These are phyloP conservation scores for Colletotrichum cereale DNA, from an alignment of 2,329 filamentous ascomycete genomes.

Conservation along the genomic window DNA sequence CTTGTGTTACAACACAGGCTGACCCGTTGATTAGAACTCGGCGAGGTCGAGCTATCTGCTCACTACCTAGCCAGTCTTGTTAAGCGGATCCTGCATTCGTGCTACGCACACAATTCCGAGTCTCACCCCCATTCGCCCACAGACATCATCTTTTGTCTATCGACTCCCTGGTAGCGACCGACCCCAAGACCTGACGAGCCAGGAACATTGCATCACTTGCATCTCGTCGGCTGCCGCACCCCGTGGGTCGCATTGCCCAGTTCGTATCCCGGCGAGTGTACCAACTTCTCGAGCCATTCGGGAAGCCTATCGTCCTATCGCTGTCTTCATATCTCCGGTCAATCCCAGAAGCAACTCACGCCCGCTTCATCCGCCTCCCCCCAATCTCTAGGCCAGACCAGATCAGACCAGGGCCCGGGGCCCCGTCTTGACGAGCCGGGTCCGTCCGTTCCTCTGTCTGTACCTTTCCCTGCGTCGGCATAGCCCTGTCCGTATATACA, in stretches of 20 bases:
- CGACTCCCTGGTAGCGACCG: conserved; percentile 31
- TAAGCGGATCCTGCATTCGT: conserved; percentile 33
- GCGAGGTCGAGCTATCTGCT: conserved; percentile 15
- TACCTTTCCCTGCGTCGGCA: conserved; percentile 45
- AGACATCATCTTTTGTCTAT: conserved; percentile 9
- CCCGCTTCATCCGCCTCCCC: conserved; percentile 25
- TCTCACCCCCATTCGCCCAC: conserved; percentile 22
- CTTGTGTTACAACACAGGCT: conserved; percentile 29
- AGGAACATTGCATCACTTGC: conserved; percentile 40
- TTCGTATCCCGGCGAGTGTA: conserved; percentile 28
- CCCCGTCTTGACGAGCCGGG: conserved; percentile 42
- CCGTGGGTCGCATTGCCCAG: conserved; percentile 34
- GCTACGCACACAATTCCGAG: conserved; percentile 21
- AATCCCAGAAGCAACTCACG: conserved; percentile 29
- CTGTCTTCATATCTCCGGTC: conserved; percentile 30
- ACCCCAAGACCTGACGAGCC: conserved; percentile 21
- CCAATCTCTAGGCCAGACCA: conserved; percentile 24
- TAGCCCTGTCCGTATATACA: conserved; percentile 45
- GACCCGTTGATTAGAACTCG: conserved; percentile 17
- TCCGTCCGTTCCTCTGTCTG: conserved; percentile 38
- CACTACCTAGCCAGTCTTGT: conserved; percentile 24
- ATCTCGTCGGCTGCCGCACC: conserved; percentile 23
- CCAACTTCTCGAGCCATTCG: conserved; percentile 13
- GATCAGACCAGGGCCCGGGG: conserved; percentile 30
- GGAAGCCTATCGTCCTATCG: conserved; percentile 37